Evolutionary conservation across 257 asterid genomes (phyloP), one percentile per base, ranked within the genome.

Genomic region (Fraxinus pennsylvanica): DNA sequence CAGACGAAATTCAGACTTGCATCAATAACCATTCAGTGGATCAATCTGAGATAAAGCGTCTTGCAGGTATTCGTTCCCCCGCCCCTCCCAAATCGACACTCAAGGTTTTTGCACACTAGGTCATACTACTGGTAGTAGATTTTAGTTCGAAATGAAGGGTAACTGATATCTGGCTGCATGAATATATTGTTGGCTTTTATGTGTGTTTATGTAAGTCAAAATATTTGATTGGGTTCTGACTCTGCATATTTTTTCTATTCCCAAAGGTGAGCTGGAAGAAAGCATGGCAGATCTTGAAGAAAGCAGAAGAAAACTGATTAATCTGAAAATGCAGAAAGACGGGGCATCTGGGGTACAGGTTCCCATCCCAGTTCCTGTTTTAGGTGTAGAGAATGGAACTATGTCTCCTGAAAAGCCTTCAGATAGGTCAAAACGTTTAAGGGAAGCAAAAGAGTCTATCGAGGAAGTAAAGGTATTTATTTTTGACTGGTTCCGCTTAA

Each of bases 281-380:
- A 90, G 87, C 88, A 85, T 93, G 93, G 84, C 88, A 19, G 99
- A 90, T 85, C 94, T 93, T 75, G 99, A 95, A 88, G 97, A 93
- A 86, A 93, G 94, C 85, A 90, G 96, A 88, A 91, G 98, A 84
- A 95, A 93, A 81, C 84, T 95, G 50, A 87, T 90, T 68, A 92
- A 83, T 83, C 76, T 92, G 87, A 89, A 83, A 89, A 89, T 95
- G 98, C 99, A 95, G 84, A 95, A 90, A 78, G 96, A 86, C 72
- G 94, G 87, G 70, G 84, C 87, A 68, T 84, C 96, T 79, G 92
- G 88, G 72, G 84, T 83, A 84, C 93, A 88, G n/a, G 86, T 84
- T 72, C 93, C 93, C 10, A 87, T 89, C 79, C 82, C 94, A 59
- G 83, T 88, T 75, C 91, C 92, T 76, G 83, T 83, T 71, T 79